Base-by-base conservation (phyloP, 805 yeast genomes). In the Monosporozyma servazzii region DNA sequence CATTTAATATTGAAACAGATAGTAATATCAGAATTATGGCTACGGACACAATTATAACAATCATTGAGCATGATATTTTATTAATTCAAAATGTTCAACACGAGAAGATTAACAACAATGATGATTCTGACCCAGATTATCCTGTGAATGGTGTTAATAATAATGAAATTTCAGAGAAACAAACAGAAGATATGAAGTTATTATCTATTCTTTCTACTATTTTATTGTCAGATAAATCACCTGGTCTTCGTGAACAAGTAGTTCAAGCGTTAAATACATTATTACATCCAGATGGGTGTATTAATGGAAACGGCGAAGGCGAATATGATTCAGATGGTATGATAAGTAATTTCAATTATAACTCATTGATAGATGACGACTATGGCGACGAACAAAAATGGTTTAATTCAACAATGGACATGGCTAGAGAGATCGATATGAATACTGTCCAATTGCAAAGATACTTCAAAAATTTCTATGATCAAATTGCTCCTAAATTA, bases 61-160 rank as follows among this genome's bases (percentile, higher is more conserved):
- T 89, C 4, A 83, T 90, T 25, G 96, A 90, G 53, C 91, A 86
- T 58, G 96, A 89, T 61, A 82, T 86, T 9, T 65, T 86, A 41
- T 66, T 86, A 41, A 80, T 87, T 37, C 70, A 68, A 51, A 66
- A 63, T 33, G 61, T 60, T 20, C 64, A 59, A 48, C 58, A 53
- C 37, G 64, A 64, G 51, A 56, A 51, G 33, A 31, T 41, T 36
- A 46, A 48, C 11, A 48, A 50, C 21, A 54, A 47, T 29, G 6
- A 45, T 25, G 15, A 29, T 41, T 21, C 27, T 9, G 30, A 23
- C 3, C 23, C 17, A 17, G 23, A 44, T 2, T 44, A 36, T 10
- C 47, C 41, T 20, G 48, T 53, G 48, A 58, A 51, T 10, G 51
- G 45, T 6, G 25, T 6, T 9, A 10, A 18, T 13, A 37, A 20